Conservation (phyloP, 2,329 filamentous ascomycete species). For the Colletotrichum caudatum region DNA sequence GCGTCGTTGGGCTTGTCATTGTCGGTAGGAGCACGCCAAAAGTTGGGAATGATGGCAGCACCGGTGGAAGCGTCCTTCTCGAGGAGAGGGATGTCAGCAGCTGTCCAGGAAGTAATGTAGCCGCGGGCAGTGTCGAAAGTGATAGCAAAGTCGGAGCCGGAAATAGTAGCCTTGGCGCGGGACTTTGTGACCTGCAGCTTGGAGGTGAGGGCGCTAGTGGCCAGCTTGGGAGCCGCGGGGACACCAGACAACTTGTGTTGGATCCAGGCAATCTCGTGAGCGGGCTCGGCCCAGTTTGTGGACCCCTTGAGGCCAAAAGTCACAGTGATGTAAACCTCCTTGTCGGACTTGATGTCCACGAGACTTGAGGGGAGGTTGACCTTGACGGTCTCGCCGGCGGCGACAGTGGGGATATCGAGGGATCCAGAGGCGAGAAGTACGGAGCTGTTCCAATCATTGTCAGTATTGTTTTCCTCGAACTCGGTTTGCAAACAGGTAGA, state of each 20-base stretch:
- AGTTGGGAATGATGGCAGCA: conserved; percentile 58
- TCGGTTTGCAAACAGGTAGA: conserved; percentile 22
- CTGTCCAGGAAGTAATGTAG: conserved; percentile 56
- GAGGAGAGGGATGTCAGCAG: conserved; percentile 52
- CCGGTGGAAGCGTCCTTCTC: conserved; percentile 50
- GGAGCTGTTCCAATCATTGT: conserved; percentile 42
- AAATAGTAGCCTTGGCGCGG: conserved; percentile 47
- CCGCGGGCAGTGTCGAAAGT: conserved; percentile 61
- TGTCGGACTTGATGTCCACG: conserved; percentile 47
- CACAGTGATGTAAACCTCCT: conserved; percentile 60
- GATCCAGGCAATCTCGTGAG: conserved; percentile 68
- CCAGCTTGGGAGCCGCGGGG: conserved; percentile 36
- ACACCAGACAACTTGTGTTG: conserved; percentile 57
- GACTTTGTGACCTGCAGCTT: conserved; percentile 45
- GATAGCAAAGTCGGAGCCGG: conserved; percentile 53
- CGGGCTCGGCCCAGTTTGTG: conserved; percentile 63
- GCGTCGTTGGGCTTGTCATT: conserved; percentile 69
- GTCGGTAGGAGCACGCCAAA: conserved; percentile 75
- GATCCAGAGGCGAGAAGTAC: conserved; percentile 50
- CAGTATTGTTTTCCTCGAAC: neutral
- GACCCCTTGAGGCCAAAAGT: conserved; percentile 57
- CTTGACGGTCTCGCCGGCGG: conserved; percentile 52
- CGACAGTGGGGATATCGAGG: conserved; percentile 56
- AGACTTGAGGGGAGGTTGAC: conserved; percentile 50
- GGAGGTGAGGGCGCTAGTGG: conserved; percentile 37